phyloP scores from a whole-genome alignment of 352 stramenopile species.

The Phytophthora palmivora region DNA sequence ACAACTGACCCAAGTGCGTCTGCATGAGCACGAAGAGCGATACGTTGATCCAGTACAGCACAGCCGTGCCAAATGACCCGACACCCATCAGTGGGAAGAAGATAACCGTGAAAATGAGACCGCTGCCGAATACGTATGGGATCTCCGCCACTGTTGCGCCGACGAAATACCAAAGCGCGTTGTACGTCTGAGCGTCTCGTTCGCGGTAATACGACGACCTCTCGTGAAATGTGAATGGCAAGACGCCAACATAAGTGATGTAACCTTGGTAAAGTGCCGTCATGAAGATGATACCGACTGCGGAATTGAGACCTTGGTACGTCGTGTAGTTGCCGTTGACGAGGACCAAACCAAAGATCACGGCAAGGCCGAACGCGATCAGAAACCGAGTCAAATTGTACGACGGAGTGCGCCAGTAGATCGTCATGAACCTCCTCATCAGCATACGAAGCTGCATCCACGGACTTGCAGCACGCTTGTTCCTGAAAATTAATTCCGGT shows the following conservation, averaged over 20 bases:
- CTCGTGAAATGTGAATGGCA: constrained; percentile 75
- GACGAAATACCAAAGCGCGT: constrained; percentile 65
- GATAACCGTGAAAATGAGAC: constrained; percentile 51
- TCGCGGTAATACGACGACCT: constrained; percentile 90
- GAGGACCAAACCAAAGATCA: constrained; percentile 76
- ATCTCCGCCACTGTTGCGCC: constrained; percentile 80
- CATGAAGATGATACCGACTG: constrained; percentile 59
- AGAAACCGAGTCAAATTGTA: constrained; percentile 79
- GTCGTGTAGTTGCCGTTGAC: constrained; percentile 36
- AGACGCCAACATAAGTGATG: constrained; percentile 68
- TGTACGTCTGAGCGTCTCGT: constrained; percentile 86
- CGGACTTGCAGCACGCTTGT: constrained; percentile 25
- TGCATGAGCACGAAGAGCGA: constrained; percentile 43
- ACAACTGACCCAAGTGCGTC: constrained; percentile 43
- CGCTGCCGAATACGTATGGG: constrained; percentile 52
- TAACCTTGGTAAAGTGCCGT: constrained; percentile 72
- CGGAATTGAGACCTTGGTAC: constrained; percentile 41
- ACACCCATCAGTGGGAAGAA: constrained; percentile 58
- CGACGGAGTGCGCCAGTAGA: constrained; percentile 61
- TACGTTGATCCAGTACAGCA: constrained; percentile 54
- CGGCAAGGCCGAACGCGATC: constrained; percentile 58
- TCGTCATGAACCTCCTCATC: background rate
- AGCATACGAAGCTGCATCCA: constrained; percentile 15
- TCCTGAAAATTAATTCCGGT: no score
- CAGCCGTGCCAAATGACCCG: constrained; percentile 33